phyloP scores from a whole-genome alignment of 768 basidiomycete species.

The Tricholoma matsutake region DNA sequence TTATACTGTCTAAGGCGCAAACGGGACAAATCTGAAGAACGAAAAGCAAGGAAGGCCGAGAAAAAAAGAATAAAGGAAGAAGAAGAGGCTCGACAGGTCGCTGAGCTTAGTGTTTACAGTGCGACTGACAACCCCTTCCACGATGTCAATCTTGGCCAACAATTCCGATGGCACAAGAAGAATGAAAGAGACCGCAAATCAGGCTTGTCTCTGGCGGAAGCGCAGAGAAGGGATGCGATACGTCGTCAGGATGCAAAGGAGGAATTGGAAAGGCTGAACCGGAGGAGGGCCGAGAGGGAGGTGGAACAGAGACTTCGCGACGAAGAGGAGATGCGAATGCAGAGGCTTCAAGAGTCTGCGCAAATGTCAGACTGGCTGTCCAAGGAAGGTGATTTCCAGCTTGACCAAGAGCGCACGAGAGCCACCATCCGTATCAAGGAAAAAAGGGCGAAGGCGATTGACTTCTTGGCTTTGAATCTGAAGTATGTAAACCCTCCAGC shows the following conservation, averaged over 20 bases:
- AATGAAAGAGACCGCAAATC: constrained; percentile 91
- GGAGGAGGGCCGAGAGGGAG: constrained; percentile 87
- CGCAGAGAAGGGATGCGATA: constrained; percentile 74
- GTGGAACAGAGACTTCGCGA: constrained; percentile 85
- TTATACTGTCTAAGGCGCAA: constrained; percentile 53
- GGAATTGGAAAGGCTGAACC: constrained; percentile 89
- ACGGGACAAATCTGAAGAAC: constrained; percentile 83
- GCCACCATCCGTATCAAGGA: constrained; percentile 95
- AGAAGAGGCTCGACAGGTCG: constrained; percentile 88
- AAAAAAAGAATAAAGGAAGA: constrained; percentile 81
- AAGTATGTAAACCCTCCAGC: constrained; percentile 79
- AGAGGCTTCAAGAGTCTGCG: constrained; percentile 86
- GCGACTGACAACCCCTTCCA: constrained; percentile 98
- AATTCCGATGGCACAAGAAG: constrained; percentile 99
- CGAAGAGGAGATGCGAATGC: constrained; percentile 89
- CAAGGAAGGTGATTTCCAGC: constrained; percentile 95
- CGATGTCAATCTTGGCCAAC: constrained; percentile 93
- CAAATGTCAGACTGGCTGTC: constrained; percentile 99
- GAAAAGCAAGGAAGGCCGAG: constrained; percentile 81
- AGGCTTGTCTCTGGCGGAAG: constrained; percentile 76
- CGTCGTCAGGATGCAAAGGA: constrained; percentile 90
- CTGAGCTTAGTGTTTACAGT: constrained; percentile 94
- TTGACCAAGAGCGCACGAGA: constrained; percentile 87
- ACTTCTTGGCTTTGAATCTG: constrained; percentile 94
- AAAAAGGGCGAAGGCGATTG: constrained; percentile 97